Evolutionary conservation across 352 stramenopile genomes (phyloP).

Genomic region (Pythium dissimile): DNA sequence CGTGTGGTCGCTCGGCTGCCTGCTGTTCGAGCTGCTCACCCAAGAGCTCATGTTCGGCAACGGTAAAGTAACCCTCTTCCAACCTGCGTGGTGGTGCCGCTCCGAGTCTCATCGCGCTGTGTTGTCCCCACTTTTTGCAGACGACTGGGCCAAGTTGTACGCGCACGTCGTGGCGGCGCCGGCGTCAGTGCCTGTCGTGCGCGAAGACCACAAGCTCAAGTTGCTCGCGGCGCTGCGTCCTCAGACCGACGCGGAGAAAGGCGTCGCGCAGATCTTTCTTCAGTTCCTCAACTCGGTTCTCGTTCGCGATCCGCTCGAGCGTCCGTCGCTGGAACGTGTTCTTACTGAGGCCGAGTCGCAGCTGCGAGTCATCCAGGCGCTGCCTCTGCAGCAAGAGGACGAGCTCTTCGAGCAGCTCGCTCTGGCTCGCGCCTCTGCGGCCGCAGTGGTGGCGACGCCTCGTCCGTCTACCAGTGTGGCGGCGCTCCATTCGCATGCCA

Average conservation of each 20-base stretch:
- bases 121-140: conserved; percentile 14
- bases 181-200: conserved; percentile 18
- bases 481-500: neutral
- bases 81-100: too few species aligned
- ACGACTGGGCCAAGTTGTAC: conserved; percentile 62
- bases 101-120: neutral
- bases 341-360: conserved; percentile 5
- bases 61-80: conserved; percentile 37
- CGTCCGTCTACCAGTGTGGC: neutral
- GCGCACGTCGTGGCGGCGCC: conserved; percentile 43
- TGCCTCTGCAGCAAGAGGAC: conserved; percentile 10
- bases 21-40: conserved; percentile 67
- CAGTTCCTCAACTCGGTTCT: conserved; percentile 18
- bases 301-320: neutral
- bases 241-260: conserved; percentile 15
- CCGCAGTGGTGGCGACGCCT: neutral
- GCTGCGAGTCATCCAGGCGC: conserved; percentile 11
- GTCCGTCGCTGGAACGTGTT: conserved; percentile 4
- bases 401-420: neutral
- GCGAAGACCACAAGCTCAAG: conserved; percentile 39
- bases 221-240: conserved; percentile 29
- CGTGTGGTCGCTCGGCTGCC: conserved; percentile 66
- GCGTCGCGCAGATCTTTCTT: neutral
- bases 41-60: conserved; percentile 66
- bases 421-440: neutral